Percentiles rank a stretch among this genome's conserved stretches.
Conservation (phyloP, 257 asterid genomes). For the Fraxinus pennsylvanica region DNA sequence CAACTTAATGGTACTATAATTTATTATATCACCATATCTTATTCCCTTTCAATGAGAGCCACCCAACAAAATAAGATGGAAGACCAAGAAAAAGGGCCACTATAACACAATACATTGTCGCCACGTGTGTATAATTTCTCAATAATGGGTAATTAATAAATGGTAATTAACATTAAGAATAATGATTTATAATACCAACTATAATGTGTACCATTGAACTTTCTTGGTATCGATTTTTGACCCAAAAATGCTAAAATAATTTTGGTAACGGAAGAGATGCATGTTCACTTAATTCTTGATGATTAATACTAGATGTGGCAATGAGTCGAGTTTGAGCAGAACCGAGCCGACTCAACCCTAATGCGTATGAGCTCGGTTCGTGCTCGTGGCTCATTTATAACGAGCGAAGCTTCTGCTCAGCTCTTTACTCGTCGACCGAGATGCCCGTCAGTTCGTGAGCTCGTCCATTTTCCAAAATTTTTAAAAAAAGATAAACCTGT, state of each 20-base stretch:
- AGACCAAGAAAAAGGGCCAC: slow-evolving; percentile 35
- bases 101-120: slow-evolving; percentile 20
- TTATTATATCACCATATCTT: not conserved
- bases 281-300: not conserved
- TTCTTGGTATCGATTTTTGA: not conserved
- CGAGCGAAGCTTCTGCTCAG: too few species aligned
- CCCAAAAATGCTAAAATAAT: not conserved
- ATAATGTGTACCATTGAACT: not conserved
- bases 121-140: not conserved
- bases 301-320: not conserved
- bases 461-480: too few species aligned
- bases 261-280: not conserved
- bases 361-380: too few species aligned
- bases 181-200: not conserved
- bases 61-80: slow-evolving; percentile 31
- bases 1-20: slow-evolving; percentile 19
- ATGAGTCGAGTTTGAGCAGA: too few species aligned
- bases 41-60: slow-evolving; percentile 31
- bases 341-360: too few species aligned
- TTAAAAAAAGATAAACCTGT: too few species aligned
- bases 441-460: too few species aligned
- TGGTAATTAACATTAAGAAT: not conserved
- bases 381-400: too few species aligned
- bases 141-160: not conserved
- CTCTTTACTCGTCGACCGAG: too few species aligned